Base-by-base conservation (phyloP, 2,329 filamentous ascomycete genomes). In the Daldinia sp. region DNA sequence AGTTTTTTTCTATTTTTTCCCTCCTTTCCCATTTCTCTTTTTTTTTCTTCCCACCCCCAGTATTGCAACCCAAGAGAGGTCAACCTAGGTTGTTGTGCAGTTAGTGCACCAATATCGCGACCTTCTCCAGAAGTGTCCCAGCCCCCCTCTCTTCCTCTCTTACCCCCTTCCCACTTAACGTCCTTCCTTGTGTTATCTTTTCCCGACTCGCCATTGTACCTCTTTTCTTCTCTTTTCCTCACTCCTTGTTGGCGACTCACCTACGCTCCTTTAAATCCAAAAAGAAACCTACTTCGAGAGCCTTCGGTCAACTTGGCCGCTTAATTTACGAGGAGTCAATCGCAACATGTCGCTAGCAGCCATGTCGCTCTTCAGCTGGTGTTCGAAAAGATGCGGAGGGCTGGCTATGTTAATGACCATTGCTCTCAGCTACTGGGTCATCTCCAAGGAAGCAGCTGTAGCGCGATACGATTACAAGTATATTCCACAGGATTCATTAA, bases 311-410 rank as follows among this genome's bases (percentile, higher is more conserved):
- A 49, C 64, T 64, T 63, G 63, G 68, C 59, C 68, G 67, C 48
- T 57, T 62, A 61, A 27, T 47, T 47, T 48, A 53, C 58, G 64
- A 61, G 63, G 68, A 62, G 61, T 71, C 70, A 68, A 63, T 63
- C 52, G 58, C 59, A 56, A 53, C 45, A 58, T 51, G 55, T 67
- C 70, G 47, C 54, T 49, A 63, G 64, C 62, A 67, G 66, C 57
- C 63, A 87, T 87, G 85, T 80, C 82, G 62, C 69, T 86, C 66
- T 82, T 87, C 69, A 72, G 71, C 34, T 87, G 85, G 85, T 81
- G 79, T 63, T 79, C 83, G 67, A 81, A 81, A 71, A 80, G 85
- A 67, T 80, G 79, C 29, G 85, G 84, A 60, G 85, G 85, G 56
- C 71, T 87, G 63, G 84, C 82, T 67, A 84, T 86, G 79, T 73